Evolutionary conservation across 768 basidiomycete genomes (phyloP).

Genomic region (Tremella yokohamensis): DNA sequence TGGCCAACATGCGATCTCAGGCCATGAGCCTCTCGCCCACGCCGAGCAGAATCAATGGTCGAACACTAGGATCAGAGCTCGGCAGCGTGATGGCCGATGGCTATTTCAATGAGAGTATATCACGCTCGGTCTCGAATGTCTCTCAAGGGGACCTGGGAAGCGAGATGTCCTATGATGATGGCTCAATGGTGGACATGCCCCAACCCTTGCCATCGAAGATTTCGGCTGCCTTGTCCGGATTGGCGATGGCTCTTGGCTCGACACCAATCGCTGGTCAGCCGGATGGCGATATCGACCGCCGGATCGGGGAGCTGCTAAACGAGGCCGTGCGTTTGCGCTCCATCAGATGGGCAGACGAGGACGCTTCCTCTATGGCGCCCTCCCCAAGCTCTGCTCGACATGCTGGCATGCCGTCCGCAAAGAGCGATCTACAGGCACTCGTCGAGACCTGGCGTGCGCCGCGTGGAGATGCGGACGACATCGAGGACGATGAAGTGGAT

Average conservation of each 20-base stretch:
- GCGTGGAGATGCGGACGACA: not conserved
- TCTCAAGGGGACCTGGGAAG: not conserved
- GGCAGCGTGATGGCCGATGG: slow-evolving; percentile 39
- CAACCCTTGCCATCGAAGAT: slow-evolving; percentile 29
- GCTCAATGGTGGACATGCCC: slow-evolving; percentile 8
- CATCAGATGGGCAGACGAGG: slow-evolving; percentile 25
- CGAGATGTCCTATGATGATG: slow-evolving; percentile 5
- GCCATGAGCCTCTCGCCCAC: slow-evolving; percentile 8
- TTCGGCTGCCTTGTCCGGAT: slow-evolving; percentile 34
- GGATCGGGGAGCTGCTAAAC: slow-evolving; percentile 14
- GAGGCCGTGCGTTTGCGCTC: slow-evolving; percentile 15
- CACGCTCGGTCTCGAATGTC: not conserved
- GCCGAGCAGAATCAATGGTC: not conserved
- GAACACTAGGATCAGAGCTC: slow-evolving; percentile 39
- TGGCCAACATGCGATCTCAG: slow-evolving; percentile 35
- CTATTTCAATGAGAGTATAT: not conserved
- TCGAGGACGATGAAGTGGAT: not conserved
- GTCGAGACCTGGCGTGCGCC: slow-evolving; percentile 7
- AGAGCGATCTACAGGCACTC: not conserved
- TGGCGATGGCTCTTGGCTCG: slow-evolving; percentile 33
- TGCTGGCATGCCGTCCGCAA: not conserved
- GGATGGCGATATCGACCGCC: slow-evolving; percentile 6
- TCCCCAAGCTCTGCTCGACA: not conserved
- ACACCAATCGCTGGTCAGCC: slow-evolving; percentile 13
- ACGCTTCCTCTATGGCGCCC: not conserved